Percentiles rank a stretch among this genome's conserved stretches.
Conservation (phyloP, 2,329 filamentous ascomycete species). For the Aspergillus transmontanensis region DNA sequence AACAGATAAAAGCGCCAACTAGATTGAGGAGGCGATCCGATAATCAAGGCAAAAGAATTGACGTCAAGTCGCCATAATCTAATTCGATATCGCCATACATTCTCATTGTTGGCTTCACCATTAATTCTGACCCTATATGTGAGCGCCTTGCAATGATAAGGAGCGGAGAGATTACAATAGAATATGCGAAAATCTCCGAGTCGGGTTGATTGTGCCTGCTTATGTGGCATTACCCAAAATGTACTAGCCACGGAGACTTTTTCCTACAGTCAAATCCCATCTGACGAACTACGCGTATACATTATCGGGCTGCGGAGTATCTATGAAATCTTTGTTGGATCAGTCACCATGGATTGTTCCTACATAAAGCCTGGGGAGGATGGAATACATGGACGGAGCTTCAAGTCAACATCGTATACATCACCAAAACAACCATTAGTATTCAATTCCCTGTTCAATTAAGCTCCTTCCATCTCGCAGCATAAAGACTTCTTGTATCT, state of each 20-base stretch:
- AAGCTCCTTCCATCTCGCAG: background rate
- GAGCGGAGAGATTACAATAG: too few relatives aligned
- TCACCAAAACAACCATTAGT: background rate
- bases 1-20: too few relatives aligned
- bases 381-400: background rate
- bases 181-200: too few relatives aligned
- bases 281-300: background rate
- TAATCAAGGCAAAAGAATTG: too few relatives aligned
- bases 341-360: background rate
- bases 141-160: too few relatives aligned
- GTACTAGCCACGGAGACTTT: background rate
- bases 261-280: background rate
- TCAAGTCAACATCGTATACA: background rate
- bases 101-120: too few relatives aligned
- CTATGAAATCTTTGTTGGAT: background rate
- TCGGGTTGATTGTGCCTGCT: too few relatives aligned
- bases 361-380: background rate
- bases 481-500: background rate
- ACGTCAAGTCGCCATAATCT: too few relatives aligned
- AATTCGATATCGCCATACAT: too few relatives aligned
- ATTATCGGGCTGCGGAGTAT: background rate
- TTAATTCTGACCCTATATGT: too few relatives aligned
- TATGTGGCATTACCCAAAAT: background rate
- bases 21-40: too few relatives aligned
- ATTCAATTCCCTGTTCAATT: background rate